These are phyloP conservation scores for Eleusine coracana DNA, from an alignment of 176 grass and related monocot species.

Conservation along the genomic window DNA sequence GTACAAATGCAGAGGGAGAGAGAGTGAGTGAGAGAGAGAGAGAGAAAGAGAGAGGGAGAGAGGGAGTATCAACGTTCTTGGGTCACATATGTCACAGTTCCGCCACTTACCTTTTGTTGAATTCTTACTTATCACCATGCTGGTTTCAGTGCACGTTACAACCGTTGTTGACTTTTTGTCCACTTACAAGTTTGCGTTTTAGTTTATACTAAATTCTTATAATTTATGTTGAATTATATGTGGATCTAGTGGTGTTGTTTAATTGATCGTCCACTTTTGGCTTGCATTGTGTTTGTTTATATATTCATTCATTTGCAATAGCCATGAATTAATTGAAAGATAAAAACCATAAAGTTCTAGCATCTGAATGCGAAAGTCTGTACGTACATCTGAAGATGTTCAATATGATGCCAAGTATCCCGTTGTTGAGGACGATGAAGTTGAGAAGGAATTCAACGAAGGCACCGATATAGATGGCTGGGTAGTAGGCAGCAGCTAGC, in stretches of 20 bases:
- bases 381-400: constrained; percentile 45
- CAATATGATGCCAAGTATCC: constrained; percentile 55
- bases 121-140: not conserved
- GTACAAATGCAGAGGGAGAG: no score
- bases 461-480: constrained; percentile 34
- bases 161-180: not conserved
- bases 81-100: not conserved
- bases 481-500: constrained; percentile 23
- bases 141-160: not conserved
- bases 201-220: not conserved
- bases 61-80: not conserved
- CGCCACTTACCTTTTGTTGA: not conserved
- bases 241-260: not conserved
- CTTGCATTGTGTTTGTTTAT: not conserved
- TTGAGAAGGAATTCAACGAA: constrained; percentile 58
- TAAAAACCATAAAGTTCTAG: not conserved
- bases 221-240: not conserved
- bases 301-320: not conserved
- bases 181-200: not conserved
- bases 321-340: not conserved
- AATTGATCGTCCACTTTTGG: not conserved
- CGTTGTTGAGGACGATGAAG: constrained; percentile 65
- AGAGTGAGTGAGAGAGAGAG: no score
- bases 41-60: not conserved
- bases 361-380: not conserved